Percentiles rank a stretch among this genome's conserved stretches.
Evolutionary conservation across 2,329 filamentous ascomycete species (phyloP).

Genomic region (Chaetoscypha palmicola): DNA sequence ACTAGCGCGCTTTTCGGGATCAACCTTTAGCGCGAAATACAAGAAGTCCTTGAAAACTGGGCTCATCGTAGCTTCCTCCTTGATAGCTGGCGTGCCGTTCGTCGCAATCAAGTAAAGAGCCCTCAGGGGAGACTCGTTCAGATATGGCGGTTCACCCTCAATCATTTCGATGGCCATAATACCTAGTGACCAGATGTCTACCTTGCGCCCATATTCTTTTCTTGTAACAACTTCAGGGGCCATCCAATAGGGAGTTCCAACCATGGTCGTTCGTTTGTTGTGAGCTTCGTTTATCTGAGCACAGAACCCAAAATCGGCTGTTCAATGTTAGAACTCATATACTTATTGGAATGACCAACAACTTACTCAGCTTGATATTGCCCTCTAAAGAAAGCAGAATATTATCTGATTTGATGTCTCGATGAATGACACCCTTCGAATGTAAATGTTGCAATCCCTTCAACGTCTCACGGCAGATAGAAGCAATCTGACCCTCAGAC

Average conservation of each 20-base stretch:
- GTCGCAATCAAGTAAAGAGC: conserved; percentile 95
- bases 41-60: conserved; percentile 85
- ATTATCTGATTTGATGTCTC: conserved; percentile 99
- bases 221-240: conserved; percentile 94
- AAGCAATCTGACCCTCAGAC: conserved; percentile 94
- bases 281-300: conserved; percentile 96
- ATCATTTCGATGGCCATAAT: conserved; percentile 99
- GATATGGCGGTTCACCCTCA: conserved; percentile 92
- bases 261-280: conserved; percentile 98
- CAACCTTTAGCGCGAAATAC: conserved; percentile 88
- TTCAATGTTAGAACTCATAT: neutral
- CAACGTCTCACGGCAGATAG: conserved; percentile 88
- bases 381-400: conserved; percentile 89
- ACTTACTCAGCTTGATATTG: conserved; percentile 93
- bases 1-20: conserved; percentile 92
- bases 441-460: conserved; percentile 91
- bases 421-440: conserved; percentile 95
- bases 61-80: conserved; percentile 79
- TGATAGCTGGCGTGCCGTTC: conserved; percentile 90
- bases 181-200: conserved; percentile 96
- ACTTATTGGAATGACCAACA: neutral
- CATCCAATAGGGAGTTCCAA: conserved; percentile 99
- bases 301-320: conserved; percentile 97
- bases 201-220: conserved; percentile 96
- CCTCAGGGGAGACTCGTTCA: conserved; percentile 88